Base-by-base conservation (phyloP, 768 basidiomycete species). In the Dentipellis fragilis region DNA sequence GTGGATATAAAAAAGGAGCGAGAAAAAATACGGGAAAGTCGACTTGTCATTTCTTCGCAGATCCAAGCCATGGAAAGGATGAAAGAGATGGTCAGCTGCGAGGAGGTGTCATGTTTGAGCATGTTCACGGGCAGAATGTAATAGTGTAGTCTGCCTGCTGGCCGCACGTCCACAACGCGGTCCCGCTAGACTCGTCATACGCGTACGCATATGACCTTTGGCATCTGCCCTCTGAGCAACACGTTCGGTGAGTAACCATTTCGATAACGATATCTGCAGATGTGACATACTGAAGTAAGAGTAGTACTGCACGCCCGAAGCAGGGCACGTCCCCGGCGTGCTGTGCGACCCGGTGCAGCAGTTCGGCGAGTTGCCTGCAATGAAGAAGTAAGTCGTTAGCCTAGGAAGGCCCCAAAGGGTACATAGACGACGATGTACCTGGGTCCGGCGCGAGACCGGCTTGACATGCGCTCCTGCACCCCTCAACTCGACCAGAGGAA, bases 391-490 rank as follows among this genome's bases (percentile, higher is more conserved):
- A 21, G 7, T 17, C n/a, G 58, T 54, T 21, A 40, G 17, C n/a
- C 17, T 29, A 6, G 29, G 3, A 6, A 29, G 3, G 51, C 49
- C 23, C 23, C 19, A 8, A 38, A 21, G 6, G n/a, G 12, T 19
- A 10, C 37, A 5, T 4, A 11, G 51, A 37, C 1, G 36, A 10
- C 16, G 11, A 4, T 57, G 21, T 52, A 72, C 73, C 5, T 23
- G 69, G 64, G 38, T 71, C 19, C 11, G 68, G 67, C 55, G 69
- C 69, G 4, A 76, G 51, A 50, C 71, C 65, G 0, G 74, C 74
- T 3, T 64, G 56, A 59, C 83, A 85, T 35, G 83, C 82, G 52
- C 77, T 80, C 62, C 75, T 76, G 68, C 84, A 85, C 2, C 84
- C 84, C 9, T 82, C 75, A 1, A 77, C 72, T 63, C 73, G 75